Percentiles rank a stretch among this genome's conserved stretches.
Conservation (phyloP, 805 yeast species). For the Suhomyces tanzawaensis region DNA sequence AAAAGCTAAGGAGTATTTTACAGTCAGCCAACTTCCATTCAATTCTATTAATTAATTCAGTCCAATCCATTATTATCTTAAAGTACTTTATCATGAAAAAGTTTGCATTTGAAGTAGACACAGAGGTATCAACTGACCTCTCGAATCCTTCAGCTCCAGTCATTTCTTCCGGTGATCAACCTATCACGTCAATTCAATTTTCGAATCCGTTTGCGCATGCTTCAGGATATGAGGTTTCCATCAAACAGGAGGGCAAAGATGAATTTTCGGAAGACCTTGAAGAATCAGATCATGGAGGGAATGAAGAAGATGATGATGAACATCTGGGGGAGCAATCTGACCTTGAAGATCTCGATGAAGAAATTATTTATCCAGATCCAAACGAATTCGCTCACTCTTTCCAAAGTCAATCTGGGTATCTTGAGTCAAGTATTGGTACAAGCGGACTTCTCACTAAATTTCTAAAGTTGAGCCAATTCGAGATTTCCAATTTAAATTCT, state of each 20-base stretch:
- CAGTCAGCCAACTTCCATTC: conserved; percentile 15
- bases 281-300: background rate
- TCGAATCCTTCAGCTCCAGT: background rate
- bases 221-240: background rate
- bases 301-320: background rate
- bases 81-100: conserved; percentile 26
- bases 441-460: conserved; percentile 1
- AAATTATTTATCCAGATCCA: conserved; percentile 8
- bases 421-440: no score
- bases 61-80: conserved; percentile 30
- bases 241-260: background rate
- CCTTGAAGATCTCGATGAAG: conserved; percentile 8
- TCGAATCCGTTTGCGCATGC: conserved; percentile 2
- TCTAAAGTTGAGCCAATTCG: conserved; percentile 21
- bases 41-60: conserved; percentile 22
- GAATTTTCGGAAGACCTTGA: background rate
- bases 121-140: no score
- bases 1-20: conserved; percentile 15
- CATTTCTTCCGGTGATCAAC: background rate
- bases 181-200: background rate
- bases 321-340: background rate
- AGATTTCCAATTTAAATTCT: conserved; percentile 19
- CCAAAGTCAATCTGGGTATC: background rate
- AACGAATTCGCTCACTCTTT: conserved; percentile 1
- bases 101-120: conserved; percentile 8